These are phyloP conservation scores for Nicotiana noctiflora DNA, from an alignment of 257 asterid genomes.

Conservation along the genomic window DNA sequence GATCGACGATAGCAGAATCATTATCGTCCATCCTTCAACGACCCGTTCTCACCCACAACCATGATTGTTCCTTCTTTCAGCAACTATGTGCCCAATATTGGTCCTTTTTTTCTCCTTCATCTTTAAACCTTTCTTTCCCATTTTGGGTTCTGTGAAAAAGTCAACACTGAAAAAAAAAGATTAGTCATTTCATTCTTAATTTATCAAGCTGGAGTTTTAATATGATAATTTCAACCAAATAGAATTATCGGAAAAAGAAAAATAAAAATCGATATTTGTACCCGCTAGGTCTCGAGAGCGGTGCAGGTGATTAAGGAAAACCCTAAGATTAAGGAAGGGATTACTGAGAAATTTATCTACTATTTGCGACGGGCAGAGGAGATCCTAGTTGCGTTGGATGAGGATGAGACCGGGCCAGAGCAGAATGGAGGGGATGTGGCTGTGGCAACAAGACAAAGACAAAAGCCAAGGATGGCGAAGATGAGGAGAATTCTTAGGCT, in stretches of 20 bases:
- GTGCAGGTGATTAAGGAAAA: no score
- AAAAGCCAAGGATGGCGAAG: no score
- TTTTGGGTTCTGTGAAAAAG: neutral
- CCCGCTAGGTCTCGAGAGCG: neutral
- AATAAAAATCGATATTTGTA: neutral
- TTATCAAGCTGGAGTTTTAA: neutral
- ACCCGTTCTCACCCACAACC: neutral
- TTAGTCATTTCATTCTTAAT: neutral
- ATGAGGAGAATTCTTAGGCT: no score
- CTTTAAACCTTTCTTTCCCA: neutral
- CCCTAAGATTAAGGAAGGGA: no score
- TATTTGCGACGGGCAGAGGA: no score
- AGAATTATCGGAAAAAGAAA: neutral
- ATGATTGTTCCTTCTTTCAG: conserved; percentile 11
- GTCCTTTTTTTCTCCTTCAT: neutral
- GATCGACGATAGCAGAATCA: neutral
- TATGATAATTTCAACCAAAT: neutral
- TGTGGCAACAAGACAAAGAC: no score
- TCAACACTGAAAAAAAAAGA: neutral
- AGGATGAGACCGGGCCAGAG: no score
- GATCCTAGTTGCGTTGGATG: no score
- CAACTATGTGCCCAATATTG: neutral
- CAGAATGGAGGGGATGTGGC: no score
- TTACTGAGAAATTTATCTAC: no score
- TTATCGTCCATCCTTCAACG: neutral